phyloP scores from a whole-genome alignment of 2,329 filamentous ascomycete genomes.

The Trichoderma pleuroti region DNA sequence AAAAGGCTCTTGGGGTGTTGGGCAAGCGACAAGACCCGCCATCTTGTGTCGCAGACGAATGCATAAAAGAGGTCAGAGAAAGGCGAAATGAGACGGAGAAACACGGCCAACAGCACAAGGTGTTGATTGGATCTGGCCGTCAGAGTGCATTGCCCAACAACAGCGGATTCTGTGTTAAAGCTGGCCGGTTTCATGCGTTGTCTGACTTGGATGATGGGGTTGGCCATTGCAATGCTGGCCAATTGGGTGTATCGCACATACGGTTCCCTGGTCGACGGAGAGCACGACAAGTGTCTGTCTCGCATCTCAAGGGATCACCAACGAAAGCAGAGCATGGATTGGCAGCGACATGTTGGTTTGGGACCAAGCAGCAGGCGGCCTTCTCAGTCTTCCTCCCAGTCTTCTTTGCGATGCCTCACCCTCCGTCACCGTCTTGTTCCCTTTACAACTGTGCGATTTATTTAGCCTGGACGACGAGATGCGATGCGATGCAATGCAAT shows the following conservation, averaged over 20 bases:
- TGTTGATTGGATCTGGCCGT: neutral
- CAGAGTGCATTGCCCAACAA: neutral
- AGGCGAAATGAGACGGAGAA: neutral
- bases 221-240: neutral
- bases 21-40: constrained; percentile 2
- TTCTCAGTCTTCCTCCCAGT: neutral
- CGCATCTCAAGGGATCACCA: neutral
- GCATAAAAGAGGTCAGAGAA: neutral
- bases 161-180: neutral
- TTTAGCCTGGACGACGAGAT: neutral
- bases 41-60: neutral
- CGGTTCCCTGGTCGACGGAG: neutral
- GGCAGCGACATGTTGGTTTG: neutral
- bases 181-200: neutral
- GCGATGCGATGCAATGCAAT: constrained; percentile 13
- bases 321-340: neutral
- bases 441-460: neutral
- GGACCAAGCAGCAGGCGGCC: neutral
- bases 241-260: neutral
- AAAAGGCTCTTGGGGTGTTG: neutral
- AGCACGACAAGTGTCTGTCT: neutral
- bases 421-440: neutral
- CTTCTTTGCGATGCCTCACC: neutral
- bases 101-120: neutral
- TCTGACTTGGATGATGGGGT: neutral